These are phyloP conservation scores for Verbascum thapsus DNA, from an alignment of 257 asterid species.

Conservation along the genomic window DNA sequence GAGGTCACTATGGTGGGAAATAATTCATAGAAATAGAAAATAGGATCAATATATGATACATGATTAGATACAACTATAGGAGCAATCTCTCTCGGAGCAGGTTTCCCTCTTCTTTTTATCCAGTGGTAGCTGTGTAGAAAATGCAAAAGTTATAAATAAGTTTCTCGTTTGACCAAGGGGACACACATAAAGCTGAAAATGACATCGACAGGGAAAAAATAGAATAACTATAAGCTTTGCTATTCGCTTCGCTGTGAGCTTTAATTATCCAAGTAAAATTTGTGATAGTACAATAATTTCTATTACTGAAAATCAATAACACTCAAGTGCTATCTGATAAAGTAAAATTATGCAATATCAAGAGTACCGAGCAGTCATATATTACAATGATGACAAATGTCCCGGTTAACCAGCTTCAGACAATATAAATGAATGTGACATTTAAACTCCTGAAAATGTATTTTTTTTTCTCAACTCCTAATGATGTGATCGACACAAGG, in stretches of 20 bases:
- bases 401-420: background rate
- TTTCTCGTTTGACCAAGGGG: constrained; percentile 20
- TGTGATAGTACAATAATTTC: background rate
- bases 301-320: background rate
- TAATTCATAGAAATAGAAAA: constrained; percentile 90
- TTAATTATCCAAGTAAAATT: constrained; percentile 12
- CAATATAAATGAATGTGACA: background rate
- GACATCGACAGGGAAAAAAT: constrained; percentile 8
- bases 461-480: background rate
- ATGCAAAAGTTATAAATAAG: constrained; percentile 26
- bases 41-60: constrained; percentile 91
- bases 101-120: constrained; percentile 91
- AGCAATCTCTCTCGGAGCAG: constrained; percentile 92
- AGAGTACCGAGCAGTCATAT: background rate
- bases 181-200: background rate
- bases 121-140: constrained; percentile 78
- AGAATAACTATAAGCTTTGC: background rate
- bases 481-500: background rate
- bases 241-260: constrained; percentile 12
- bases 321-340: background rate
- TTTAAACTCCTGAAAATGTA: constrained; percentile 5
- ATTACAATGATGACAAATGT: too few relatives aligned
- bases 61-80: constrained; percentile 95
- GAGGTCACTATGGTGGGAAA: constrained; percentile 94
- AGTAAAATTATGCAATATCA: background rate